These are phyloP conservation scores for Staphylotrichum tortipilum DNA, from an alignment of 495 filamentous ascomycete species.

Conservation along the genomic window DNA sequence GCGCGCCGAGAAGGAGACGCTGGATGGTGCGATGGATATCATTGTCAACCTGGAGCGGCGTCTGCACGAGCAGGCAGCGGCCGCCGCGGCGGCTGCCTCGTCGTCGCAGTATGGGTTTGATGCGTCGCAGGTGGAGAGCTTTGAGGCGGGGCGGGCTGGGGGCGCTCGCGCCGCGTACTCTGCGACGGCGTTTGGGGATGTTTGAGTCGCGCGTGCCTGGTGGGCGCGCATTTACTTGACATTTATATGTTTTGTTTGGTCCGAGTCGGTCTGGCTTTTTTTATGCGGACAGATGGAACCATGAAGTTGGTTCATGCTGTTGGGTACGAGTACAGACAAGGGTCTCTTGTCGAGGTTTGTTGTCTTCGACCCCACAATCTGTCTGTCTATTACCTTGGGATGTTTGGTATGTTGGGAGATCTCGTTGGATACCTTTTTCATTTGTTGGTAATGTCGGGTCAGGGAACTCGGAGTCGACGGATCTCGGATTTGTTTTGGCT, in stretches of 20 bases:
- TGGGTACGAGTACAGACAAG: no score
- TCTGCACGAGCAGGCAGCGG: constrained; percentile 1
- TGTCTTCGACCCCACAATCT: no score
- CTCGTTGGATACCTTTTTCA: no score
- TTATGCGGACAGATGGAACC: no score
- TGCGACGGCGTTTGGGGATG: constrained; percentile 9
- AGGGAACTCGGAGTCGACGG: background rate
- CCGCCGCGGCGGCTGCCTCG: background rate
- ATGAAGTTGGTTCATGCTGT: no score
- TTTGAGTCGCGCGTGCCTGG: background rate
- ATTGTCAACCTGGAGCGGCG: constrained; percentile 28
- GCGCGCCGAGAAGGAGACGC: constrained; percentile 29
- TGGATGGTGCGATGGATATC: constrained; percentile 33
- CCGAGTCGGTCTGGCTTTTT: background rate
- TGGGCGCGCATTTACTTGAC: background rate
- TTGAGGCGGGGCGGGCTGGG: no score
- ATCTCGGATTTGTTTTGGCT: background rate
- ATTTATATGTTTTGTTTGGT: background rate
- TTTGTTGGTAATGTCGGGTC: background rate
- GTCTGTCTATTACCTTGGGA: background rate
- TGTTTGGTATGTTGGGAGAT: background rate
- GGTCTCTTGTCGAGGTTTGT: no score
- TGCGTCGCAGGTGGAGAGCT: constrained; percentile 4
- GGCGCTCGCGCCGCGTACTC: constrained; percentile 6
- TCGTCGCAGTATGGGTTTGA: constrained; percentile 1